phyloP scores from a whole-genome alignment of 2,329 filamentous ascomycete species.

The Conoideocrella luteorostrata region DNA sequence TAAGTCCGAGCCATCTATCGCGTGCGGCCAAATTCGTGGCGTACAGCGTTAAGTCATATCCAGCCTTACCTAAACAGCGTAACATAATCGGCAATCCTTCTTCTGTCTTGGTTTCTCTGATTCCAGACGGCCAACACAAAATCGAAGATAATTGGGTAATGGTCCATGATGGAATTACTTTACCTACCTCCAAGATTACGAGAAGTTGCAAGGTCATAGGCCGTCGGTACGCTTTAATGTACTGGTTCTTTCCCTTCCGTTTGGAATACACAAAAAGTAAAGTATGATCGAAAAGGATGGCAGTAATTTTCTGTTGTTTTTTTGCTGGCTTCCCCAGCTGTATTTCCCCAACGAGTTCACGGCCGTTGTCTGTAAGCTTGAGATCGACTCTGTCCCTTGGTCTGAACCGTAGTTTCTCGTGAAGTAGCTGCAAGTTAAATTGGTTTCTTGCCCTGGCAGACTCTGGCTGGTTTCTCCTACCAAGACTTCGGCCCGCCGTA shows the following conservation, averaged over 20 bases:
- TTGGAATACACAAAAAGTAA: conserved; percentile 88
- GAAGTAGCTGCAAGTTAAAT: conserved; percentile 88
- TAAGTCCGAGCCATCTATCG: conserved; percentile 95
- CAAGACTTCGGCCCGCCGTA: conserved; percentile 75
- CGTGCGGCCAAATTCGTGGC: conserved; percentile 78
- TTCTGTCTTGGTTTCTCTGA: conserved; percentile 50
- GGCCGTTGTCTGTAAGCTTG: conserved; percentile 86
- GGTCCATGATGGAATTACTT: conserved; percentile 76
- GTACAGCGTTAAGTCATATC: conserved; percentile 86
- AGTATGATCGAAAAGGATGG: conserved; percentile 94
- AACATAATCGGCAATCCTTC: conserved; percentile 95
- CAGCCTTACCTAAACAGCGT: conserved; percentile 88
- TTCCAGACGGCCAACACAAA: conserved; percentile 55
- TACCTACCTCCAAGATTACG: conserved; percentile 94
- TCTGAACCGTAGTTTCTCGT: conserved; percentile 85
- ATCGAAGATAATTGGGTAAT: conserved; percentile 85
- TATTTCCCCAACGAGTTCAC: conserved; percentile 91
- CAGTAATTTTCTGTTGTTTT: conserved; percentile 83
- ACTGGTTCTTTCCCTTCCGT: conserved; percentile 85
- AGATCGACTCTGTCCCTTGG: conserved; percentile 88
- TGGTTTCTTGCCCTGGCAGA: conserved; percentile 97
- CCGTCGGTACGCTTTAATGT: conserved; percentile 87
- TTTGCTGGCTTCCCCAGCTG: conserved; percentile 87
- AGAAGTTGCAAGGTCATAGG: conserved; percentile 92
- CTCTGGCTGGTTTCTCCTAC: conserved; percentile 85